Evolutionary conservation across 345 rosid genomes (phyloP), one percentile per base, ranked within the genome.

Genomic region (Gossypium arboreum): DNA sequence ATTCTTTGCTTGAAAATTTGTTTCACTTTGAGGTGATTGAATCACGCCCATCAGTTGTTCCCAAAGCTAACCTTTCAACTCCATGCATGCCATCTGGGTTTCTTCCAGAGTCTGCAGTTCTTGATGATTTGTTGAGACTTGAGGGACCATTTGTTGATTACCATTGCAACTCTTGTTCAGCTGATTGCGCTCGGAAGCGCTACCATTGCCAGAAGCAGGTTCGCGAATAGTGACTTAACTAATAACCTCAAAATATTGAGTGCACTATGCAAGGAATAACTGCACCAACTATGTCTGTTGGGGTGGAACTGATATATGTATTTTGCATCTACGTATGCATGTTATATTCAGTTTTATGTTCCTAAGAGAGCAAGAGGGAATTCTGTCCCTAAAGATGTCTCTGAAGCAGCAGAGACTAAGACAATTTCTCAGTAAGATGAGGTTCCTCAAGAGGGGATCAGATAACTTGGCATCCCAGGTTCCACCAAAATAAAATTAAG

Each of bases 171-270:
- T 93, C 93, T 75, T 93, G 98, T 82, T 91, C 99, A 25, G 91
- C 97, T 71, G 99, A 95, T 84, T 95, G 99, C 84, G 90, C 99
- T 68, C 90, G 97, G 83, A 95, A 90, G 79, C 99, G 97, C 71
- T 95, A 90, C 88, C 98, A 95, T 81, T 95, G 99, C 82, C 99
- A 90, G 75, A 95, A 86, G 83, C 94, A 95, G 98, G 99, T 95
- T 74, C 18, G 25, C n/a, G 59, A 18, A 55, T 55, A 75, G 83
- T 82, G 77, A 43, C 66, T 78, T 50, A 22, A 54, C 41, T 15
- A 67, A 51, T 63, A 27, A 10, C 24, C 43, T 41, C 55, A 68
- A 74, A 50, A 24, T 52, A 29, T 29, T 20, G 55, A 11, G 7
- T 62, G 22, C 47, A 58, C 9, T 59, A 16, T 55, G 0, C 6